Conservation (phyloP, 75 land plant species). For the Cupressus sempervirens region DNA sequence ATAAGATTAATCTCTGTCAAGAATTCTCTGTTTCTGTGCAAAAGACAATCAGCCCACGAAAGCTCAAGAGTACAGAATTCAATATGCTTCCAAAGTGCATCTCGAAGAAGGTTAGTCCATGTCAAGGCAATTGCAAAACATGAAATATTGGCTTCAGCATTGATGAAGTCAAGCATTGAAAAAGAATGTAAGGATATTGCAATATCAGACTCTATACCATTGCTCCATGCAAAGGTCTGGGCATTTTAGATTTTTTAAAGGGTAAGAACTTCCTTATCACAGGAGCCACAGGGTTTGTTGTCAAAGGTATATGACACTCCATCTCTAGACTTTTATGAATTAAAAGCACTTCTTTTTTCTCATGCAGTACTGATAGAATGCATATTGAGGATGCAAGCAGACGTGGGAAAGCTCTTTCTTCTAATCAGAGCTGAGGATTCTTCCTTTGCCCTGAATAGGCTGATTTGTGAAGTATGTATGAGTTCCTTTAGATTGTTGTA, state of each 20-base stretch:
- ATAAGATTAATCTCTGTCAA: too few species aligned
- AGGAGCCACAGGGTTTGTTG: constrained; percentile 46
- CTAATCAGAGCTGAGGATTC: constrained; percentile 65
- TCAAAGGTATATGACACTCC: constrained; percentile 22
- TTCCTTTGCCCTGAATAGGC: constrained; percentile 36
- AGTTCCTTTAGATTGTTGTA: background rate
- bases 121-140: background rate
- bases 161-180: background rate
- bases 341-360: too few species aligned
- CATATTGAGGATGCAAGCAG: constrained; percentile 41
- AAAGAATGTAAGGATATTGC: background rate
- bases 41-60: background rate
- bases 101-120: too few species aligned
- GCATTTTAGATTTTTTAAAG: constrained; percentile 26
- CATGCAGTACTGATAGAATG: constrained; percentile 39
- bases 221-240: constrained; percentile 3
- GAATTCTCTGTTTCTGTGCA: background rate
- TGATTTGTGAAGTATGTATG: constrained; percentile 17
- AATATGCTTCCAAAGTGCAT: background rate
- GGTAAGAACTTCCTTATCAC: constrained; percentile 38
- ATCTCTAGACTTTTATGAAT: background rate
- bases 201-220: background rate
- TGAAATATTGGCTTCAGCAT: background rate
- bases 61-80: background rate
- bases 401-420: constrained; percentile 33